These are phyloP conservation scores for Penicillium egyptiacum DNA, from an alignment of 495 filamentous ascomycete species.

Conservation along the genomic window DNA sequence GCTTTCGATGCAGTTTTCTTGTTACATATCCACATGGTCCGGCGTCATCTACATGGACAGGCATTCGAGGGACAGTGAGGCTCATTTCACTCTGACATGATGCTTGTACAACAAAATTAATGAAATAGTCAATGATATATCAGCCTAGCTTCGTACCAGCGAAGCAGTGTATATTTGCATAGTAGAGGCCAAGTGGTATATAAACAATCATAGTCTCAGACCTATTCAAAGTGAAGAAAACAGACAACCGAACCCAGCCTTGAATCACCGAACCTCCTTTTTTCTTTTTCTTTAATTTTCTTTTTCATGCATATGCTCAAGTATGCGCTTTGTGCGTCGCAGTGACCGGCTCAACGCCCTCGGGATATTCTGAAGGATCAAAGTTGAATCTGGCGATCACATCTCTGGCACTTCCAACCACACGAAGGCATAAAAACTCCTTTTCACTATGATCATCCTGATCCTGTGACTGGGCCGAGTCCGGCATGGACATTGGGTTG, in stretches of 20 bases:
- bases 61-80: constrained; percentile 7
- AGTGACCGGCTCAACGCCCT: constrained; percentile 24
- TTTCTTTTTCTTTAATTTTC: too few relatives aligned
- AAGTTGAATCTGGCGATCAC: constrained; percentile 47
- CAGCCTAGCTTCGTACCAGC: neutral
- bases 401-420: constrained; percentile 39
- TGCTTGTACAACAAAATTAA: constrained; percentile 26
- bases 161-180: constrained; percentile 6
- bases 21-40: constrained; percentile 15
- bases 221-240: neutral
- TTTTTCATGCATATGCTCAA: neutral
- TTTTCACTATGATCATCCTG: constrained; percentile 28
- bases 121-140: constrained; percentile 27
- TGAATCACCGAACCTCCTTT: neutral
- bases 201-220: neutral
- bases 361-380: constrained; percentile 41
- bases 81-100: constrained; percentile 3
- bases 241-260: neutral
- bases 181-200: constrained; percentile 3
- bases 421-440: constrained; percentile 39
- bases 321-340: neutral
- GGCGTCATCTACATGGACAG: constrained; percentile 13
- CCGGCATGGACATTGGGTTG: constrained; percentile 5
- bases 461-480: neutral
- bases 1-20: constrained; percentile 9